These are phyloP conservation scores for Coemansia nantahalensis DNA, from an alignment of 192 early-diverging fungal genomes.

Conservation along the genomic window DNA sequence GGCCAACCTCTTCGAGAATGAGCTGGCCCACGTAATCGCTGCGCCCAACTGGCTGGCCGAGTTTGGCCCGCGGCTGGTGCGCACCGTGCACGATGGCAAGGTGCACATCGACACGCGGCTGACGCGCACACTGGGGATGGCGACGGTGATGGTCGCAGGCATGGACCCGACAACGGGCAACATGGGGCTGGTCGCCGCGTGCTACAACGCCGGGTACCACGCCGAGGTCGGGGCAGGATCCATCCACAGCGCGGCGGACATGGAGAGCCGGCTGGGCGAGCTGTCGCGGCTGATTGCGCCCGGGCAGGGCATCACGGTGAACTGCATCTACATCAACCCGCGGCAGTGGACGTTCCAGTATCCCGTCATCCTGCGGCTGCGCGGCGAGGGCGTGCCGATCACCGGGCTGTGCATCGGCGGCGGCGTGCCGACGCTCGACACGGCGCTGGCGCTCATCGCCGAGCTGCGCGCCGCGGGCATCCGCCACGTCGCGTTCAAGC, in stretches of 20 bases:
- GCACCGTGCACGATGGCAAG: constrained; percentile 52
- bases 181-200: constrained; percentile 75
- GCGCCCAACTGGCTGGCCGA: constrained; percentile 85
- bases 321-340: constrained; percentile 88
- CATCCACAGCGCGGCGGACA: constrained; percentile 70
- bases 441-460: constrained; percentile 76
- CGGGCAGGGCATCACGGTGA: constrained; percentile 87
- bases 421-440: constrained; percentile 84
- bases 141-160: constrained; percentile 93
- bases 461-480: constrained; percentile 75
- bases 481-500: constrained; percentile 81
- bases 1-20: constrained; percentile 68
- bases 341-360: constrained; percentile 83
- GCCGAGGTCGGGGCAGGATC: constrained; percentile 90
- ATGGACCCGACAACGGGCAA: constrained; percentile 90
- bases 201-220: constrained; percentile 88
- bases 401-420: constrained; percentile 89
- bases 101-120: constrained; percentile 86
- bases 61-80: constrained; percentile 81
- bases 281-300: constrained; percentile 70
- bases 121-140: constrained; percentile 79
- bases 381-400: constrained; percentile 83
- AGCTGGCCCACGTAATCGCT: constrained; percentile 65
- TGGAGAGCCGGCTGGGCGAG: constrained; percentile 67
- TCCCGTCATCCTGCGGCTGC: constrained; percentile 73